Percentiles rank a stretch among this genome's conserved stretches.
Evolutionary conservation across 192 early-diverging fungal genomes (phyloP).

Genomic region (Anaeromyces robustus): DNA sequence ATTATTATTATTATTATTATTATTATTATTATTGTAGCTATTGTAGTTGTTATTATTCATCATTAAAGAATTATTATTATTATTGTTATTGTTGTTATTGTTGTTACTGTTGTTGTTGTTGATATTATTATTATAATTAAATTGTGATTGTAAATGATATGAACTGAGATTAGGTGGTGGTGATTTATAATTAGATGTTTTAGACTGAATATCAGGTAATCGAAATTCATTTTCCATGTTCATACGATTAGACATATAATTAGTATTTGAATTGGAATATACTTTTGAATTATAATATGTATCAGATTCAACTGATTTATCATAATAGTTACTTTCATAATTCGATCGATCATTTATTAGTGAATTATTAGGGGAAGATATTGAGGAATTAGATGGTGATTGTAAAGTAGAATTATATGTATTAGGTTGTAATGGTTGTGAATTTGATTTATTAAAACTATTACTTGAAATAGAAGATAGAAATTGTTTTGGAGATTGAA

Average conservation of each 20-base stretch:
- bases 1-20: too few species aligned
- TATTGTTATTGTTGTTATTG: background rate
- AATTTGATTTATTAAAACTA: background rate
- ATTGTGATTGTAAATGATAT: background rate
- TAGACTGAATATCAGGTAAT: background rate
- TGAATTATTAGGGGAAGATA: background rate
- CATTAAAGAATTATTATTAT: too few species aligned
- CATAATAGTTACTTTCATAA: background rate
- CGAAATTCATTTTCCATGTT: background rate
- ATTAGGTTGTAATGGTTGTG: too few species aligned
- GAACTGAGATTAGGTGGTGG: background rate
- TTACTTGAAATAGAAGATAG: background rate
- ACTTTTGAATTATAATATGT: background rate
- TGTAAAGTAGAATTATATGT: background rate
- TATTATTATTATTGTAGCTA: too few species aligned
- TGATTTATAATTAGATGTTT: background rate
- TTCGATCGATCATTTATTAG: too few species aligned
- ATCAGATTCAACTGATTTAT: background rate
- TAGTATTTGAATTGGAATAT: background rate
- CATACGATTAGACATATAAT: background rate
- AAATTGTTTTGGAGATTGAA: background rate
- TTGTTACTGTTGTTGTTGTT: background rate
- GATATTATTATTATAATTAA: too few species aligned
- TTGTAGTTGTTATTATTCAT: too few species aligned
- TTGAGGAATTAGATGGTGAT: background rate